phyloP scores from a whole-genome alignment of 1,284 basidiomycete species.

The Porogramme epimiltina region DNA sequence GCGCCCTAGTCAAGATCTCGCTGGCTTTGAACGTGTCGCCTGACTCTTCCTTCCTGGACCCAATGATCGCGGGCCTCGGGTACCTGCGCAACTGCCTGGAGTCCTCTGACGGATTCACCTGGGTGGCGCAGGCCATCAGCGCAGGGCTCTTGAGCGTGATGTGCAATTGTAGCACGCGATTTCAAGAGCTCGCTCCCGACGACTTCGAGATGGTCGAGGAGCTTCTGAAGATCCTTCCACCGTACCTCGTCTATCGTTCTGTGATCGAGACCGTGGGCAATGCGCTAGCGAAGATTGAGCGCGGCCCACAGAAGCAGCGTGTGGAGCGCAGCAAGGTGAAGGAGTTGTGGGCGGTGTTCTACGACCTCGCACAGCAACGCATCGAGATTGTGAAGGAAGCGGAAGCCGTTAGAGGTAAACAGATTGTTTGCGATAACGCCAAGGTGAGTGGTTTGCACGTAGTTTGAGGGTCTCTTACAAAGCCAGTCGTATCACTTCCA shows the following conservation, averaged over 20 bases:
- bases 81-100: constrained; percentile 39
- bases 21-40: constrained; percentile 24
- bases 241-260: constrained; percentile 38
- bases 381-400: constrained; percentile 25
- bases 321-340: constrained; percentile 25
- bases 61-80: constrained; percentile 34
- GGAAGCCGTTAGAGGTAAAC: constrained; percentile 30
- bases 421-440: constrained; percentile 38
- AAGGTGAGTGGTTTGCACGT: constrained; percentile 20
- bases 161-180: constrained; percentile 32
- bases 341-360: constrained; percentile 32
- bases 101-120: constrained; percentile 40
- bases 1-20: constrained; percentile 32
- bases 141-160: constrained; percentile 38
- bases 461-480: too few relatives aligned
- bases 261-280: constrained; percentile 35
- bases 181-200: constrained; percentile 29
- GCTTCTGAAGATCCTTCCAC: constrained; percentile 34
- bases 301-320: constrained; percentile 16
- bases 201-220: constrained; percentile 33
- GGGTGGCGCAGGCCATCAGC: constrained; percentile 36
- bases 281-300: constrained; percentile 25
- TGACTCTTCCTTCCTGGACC: constrained; percentile 26
- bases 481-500: too few relatives aligned
- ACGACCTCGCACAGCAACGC: constrained; percentile 30